A percentile compares a stretch with the other conserved stretches of the same genome.
Conservation (phyloP, 2,329 filamentous ascomycete species). For the Annulohypoxylon truncatum region DNA sequence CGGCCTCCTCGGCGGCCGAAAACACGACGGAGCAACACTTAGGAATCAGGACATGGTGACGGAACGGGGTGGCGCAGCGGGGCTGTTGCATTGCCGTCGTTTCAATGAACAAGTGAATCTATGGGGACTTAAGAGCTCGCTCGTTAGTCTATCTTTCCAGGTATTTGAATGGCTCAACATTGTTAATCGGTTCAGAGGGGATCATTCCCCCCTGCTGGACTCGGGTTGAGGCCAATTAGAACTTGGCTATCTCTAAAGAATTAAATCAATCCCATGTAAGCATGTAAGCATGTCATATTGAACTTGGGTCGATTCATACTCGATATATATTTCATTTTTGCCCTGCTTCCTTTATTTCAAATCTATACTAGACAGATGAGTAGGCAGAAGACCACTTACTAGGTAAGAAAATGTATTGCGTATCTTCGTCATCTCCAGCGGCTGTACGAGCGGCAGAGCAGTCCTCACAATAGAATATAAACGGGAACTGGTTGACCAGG, state of each 20-base stretch:
- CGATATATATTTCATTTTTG: background rate
- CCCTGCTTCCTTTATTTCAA: background rate
- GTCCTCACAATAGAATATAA: background rate
- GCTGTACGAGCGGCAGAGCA: background rate
- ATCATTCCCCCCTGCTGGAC: background rate
- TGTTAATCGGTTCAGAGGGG: background rate
- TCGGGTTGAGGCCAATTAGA: conserved; percentile 1
- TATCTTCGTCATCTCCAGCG: background rate
- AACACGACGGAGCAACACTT: background rate
- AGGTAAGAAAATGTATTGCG: background rate
- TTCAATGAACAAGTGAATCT: background rate
- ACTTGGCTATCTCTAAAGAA: background rate
- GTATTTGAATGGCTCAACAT: background rate
- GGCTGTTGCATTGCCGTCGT: background rate
- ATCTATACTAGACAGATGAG: background rate
- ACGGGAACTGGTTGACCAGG: background rate
- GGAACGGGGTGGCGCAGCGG: conserved; percentile 14
- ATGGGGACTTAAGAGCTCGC: background rate
- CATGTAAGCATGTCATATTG: background rate
- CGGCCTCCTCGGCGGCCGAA: conserved; percentile 28
- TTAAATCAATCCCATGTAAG: background rate
- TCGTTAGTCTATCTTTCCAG: background rate
- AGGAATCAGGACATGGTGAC: conserved; percentile 1
- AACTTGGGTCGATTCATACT: background rate
- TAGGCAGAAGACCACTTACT: background rate